These are phyloP conservation scores for Dothideomycetes sp. DNA, from an alignment of 2,329 filamentous ascomycete genomes.

Conservation along the genomic window DNA sequence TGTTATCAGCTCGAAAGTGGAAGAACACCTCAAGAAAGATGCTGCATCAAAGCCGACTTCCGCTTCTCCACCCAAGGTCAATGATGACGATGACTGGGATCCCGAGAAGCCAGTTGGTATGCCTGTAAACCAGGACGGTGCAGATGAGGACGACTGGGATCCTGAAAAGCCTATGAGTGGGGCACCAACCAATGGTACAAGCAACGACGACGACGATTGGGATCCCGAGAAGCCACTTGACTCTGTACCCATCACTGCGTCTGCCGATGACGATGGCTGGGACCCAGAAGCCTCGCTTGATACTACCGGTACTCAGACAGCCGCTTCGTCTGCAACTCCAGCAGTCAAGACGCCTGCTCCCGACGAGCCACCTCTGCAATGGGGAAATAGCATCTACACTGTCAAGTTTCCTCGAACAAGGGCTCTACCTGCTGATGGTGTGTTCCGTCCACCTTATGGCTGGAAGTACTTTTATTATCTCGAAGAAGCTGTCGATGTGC, in stretches of 20 bases:
- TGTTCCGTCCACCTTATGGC: constrained; percentile 88
- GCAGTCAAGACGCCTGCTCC: constrained; percentile 14
- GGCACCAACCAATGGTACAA: constrained; percentile 7
- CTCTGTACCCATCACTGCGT: constrained; percentile 18
- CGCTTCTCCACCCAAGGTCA: constrained; percentile 15
- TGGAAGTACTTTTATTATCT: constrained; percentile 98
- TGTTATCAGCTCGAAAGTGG: constrained; percentile 69
- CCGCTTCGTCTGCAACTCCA: constrained; percentile 12
- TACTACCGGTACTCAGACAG: constrained; percentile 16
- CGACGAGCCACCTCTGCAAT: constrained; percentile 51
- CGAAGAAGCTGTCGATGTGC: constrained; percentile 90
- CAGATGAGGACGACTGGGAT: constrained; percentile 31
- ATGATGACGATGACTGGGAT: constrained; percentile 24
- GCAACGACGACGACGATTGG: constrained; percentile 22
- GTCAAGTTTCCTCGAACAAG: constrained; percentile 71
- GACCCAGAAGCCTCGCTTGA: constrained; percentile 27
- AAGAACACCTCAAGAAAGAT: constrained; percentile 55
- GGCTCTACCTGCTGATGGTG: constrained; percentile 58
- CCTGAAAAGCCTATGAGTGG: constrained; percentile 28
- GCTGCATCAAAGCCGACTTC: constrained; percentile 24
- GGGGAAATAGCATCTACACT: constrained; percentile 88
- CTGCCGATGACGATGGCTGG: constrained; percentile 14
- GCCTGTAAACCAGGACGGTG: constrained; percentile 27
- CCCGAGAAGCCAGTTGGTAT: constrained; percentile 16
- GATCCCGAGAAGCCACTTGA: constrained; percentile 35